Conservation (phyloP, 257 asterid species). For the Solanum arcanum region DNA sequence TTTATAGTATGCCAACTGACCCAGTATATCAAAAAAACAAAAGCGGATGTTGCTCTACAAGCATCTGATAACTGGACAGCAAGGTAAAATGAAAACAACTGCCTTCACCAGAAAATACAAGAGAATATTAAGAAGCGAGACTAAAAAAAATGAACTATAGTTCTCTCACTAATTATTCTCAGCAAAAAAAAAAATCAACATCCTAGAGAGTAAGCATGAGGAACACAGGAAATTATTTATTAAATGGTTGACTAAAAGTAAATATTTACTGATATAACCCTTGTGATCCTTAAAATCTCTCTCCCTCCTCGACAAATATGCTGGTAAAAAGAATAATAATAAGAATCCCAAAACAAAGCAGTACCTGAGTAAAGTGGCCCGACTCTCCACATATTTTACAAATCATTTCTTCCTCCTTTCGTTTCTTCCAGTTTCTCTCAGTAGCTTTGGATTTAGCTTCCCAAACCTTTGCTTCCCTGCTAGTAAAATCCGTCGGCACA, state of each 20-base stretch:
- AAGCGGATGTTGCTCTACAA: not conserved
- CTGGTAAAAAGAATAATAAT: not conserved
- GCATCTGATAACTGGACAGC: not conserved
- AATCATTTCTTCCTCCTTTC: constrained; percentile 95
- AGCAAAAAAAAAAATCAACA: not conserved
- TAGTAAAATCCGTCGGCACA: constrained; percentile 97
- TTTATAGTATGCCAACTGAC: not conserved
- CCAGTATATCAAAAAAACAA: not conserved
- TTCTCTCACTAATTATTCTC: not conserved
- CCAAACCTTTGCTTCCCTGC: constrained; percentile 99
- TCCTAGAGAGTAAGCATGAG: not conserved
- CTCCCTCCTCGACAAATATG: not conserved
- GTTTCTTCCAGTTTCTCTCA: constrained; percentile 96
- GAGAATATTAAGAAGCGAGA: not conserved
- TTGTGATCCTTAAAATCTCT: not conserved
- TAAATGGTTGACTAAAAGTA: not conserved
- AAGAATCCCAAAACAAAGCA: not conserved
- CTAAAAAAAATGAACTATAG: not conserved
- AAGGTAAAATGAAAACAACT: not conserved
- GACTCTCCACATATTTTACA: constrained; percentile 98
- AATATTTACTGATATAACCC: not conserved
- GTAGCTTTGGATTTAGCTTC: constrained; percentile 99
- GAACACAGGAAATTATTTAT: not conserved
- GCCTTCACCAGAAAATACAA: not conserved
- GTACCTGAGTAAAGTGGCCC: constrained; percentile 95